Evolutionary conservation across 495 filamentous ascomycete species (phyloP).

Genomic region (Neurospora tetraspora): DNA sequence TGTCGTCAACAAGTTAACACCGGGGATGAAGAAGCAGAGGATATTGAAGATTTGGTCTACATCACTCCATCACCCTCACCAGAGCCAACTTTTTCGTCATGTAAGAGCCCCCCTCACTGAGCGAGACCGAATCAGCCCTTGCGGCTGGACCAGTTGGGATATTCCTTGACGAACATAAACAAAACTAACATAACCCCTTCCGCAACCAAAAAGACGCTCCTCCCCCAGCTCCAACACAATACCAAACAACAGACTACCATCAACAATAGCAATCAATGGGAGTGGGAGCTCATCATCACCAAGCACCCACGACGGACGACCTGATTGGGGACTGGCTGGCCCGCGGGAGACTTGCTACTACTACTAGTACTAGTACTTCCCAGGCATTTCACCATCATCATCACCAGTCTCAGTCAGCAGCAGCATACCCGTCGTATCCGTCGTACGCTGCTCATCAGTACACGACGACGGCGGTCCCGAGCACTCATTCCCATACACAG

Average conservation of each 20-base stretch:
- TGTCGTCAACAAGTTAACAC: background rate
- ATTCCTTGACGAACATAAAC: background rate
- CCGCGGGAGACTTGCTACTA: background rate
- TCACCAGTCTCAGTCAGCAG: background rate
- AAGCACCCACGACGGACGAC: background rate
- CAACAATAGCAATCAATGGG: background rate
- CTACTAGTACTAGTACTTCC: background rate
- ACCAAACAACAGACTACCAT: background rate
- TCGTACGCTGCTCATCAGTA: background rate
- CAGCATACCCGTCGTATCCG: background rate
- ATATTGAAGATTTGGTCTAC: conserved; percentile 18
- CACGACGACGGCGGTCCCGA: background rate
- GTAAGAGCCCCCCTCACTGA: conserved; percentile 1
- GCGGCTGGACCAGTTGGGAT: no score
- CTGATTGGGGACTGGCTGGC: background rate
- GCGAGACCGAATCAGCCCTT: no score
- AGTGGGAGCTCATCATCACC: background rate
- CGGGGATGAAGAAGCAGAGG: conserved; percentile 6
- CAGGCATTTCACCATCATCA: background rate
- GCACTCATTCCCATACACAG: background rate
- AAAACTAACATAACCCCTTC: background rate
- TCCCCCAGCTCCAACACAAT: background rate
- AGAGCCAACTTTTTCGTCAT: conserved; percentile 1
- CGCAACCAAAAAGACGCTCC: background rate
- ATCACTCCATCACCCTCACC: conserved; percentile 15